A percentile compares a stretch with the other conserved stretches of the same genome.
Evolutionary conservation across 805 yeast genomes (phyloP).

Genomic region (Helenozyma baotianmanensis): DNA sequence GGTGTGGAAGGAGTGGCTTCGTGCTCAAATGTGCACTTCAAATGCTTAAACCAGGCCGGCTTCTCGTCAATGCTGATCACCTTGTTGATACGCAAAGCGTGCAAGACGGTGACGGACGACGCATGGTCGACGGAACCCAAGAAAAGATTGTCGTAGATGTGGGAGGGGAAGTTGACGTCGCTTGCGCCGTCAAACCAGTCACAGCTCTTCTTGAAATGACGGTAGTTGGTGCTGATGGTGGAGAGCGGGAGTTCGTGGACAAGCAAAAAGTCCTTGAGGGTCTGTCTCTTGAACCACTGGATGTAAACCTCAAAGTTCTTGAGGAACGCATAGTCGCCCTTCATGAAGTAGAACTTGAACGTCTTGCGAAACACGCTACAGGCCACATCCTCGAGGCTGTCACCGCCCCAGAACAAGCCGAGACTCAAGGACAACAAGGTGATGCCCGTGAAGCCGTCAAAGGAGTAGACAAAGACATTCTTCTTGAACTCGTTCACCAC

Average conservation of each 20-base stretch:
- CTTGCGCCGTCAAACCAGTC: slow-evolving; percentile 32
- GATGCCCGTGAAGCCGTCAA: slow-evolving; percentile 37
- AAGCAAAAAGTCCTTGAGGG: slow-evolving; percentile 2
- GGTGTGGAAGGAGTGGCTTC: slow-evolving; percentile 6
- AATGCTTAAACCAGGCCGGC: slow-evolving; percentile 26
- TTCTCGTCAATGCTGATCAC: slow-evolving; percentile 34
- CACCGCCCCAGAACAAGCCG: slow-evolving; percentile 13
- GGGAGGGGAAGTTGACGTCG: slow-evolving; percentile 36
- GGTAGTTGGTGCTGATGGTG: neutral
- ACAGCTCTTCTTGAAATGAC: slow-evolving; percentile 2
- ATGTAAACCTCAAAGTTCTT: slow-evolving; percentile 28
- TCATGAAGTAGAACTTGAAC: slow-evolving; percentile 26
- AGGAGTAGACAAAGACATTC: slow-evolving; percentile 28
- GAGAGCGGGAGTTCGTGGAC: slow-evolving; percentile 3
- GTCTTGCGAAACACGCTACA: slow-evolving; percentile 14
- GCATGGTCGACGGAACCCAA: slow-evolving; percentile 34
- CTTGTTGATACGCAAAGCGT: slow-evolving; percentile 19
- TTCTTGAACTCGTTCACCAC: slow-evolving; percentile 14
- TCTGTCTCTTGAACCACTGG: slow-evolving; percentile 18
- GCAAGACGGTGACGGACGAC: slow-evolving; percentile 24
- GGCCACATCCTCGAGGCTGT: slow-evolving; percentile 23
- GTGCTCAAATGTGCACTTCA: slow-evolving; percentile 7
- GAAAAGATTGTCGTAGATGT: slow-evolving; percentile 23
- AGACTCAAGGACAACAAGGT: slow-evolving; percentile 20
- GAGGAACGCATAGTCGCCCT: slow-evolving; percentile 25